A percentile compares a stretch with the other conserved stretches of the same genome.
Evolutionary conservation across 2,329 filamentous ascomycete species (phyloP).

Genomic region (Claviceps humidiphila): DNA sequence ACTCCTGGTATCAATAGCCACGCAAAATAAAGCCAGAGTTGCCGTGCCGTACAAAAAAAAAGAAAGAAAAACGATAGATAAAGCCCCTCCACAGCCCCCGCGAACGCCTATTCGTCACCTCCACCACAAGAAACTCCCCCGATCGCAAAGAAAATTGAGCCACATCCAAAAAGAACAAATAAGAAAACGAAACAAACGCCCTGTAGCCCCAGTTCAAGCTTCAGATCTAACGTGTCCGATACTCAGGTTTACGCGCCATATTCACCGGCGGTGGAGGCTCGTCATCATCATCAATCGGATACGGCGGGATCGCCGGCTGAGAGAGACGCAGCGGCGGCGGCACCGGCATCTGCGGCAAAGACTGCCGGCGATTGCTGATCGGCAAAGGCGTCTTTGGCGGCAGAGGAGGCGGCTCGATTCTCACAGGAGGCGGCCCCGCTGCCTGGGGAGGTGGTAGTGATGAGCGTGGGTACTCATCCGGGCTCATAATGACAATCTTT

Average conservation of each 20-base stretch:
- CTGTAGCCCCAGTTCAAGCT: not conserved
- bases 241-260: constrained; percentile 73
- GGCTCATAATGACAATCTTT: constrained; percentile 50
- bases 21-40: not conserved
- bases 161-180: not conserved
- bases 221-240: constrained; percentile 23
- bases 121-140: not conserved
- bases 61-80: not conserved
- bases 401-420: constrained; percentile 53
- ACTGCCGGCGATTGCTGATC: constrained; percentile 14
- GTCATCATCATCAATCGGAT: constrained; percentile 63
- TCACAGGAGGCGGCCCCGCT: constrained; percentile 15
- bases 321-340: constrained; percentile 15
- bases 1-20: not conserved
- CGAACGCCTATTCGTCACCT: not conserved
- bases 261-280: constrained; percentile 71
- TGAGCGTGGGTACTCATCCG: constrained; percentile 42
- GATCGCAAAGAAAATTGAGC: too few relatives aligned
- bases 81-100: not conserved
- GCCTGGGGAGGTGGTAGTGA: constrained; percentile 19
- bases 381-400: constrained; percentile 67
- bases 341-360: constrained; percentile 14
- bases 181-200: not conserved
- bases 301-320: constrained; percentile 45
- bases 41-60: not conserved